Conservation (phyloP, 2,329 filamentous ascomycete genomes). For the Tolypocladium inflatum region DNA sequence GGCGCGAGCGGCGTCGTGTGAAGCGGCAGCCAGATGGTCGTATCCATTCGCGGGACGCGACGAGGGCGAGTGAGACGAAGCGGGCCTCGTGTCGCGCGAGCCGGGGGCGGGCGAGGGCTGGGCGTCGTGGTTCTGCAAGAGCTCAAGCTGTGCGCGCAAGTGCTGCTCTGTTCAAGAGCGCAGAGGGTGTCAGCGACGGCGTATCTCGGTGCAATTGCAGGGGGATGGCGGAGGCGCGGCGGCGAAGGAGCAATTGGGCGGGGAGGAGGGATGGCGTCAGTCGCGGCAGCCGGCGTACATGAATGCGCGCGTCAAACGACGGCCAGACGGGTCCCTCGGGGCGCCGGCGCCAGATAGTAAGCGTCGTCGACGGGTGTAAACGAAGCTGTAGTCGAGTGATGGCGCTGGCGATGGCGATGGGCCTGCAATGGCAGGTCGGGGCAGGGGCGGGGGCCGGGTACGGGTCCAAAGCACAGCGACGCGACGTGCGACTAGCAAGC, state of each 20-base stretch:
- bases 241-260: background rate
- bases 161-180: conserved; percentile 25
- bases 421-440: background rate
- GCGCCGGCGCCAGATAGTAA: background rate
- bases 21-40: conserved; percentile 25
- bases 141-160: conserved; percentile 33
- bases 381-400: background rate
- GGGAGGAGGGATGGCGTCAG: background rate
- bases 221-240: background rate
- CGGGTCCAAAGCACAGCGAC: background rate
- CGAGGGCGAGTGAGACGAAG: conserved; percentile 17
- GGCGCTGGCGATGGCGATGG: background rate
- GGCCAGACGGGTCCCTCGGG: background rate
- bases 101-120: conserved; percentile 19
- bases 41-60: conserved; percentile 35
- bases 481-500: background rate
- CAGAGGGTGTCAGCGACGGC: conserved; percentile 12
- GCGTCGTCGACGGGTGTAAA: background rate
- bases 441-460: background rate
- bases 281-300: background rate
- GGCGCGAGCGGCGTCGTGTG: conserved; percentile 23
- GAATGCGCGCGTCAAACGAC: background rate
- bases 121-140: conserved; percentile 30
- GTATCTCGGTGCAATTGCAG: background rate
- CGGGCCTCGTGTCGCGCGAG: conserved; percentile 19